These are phyloP conservation scores for Lichtheimia ramosa DNA, from an alignment of 371 early-diverging fungal genomes.

Conservation along the genomic window DNA sequence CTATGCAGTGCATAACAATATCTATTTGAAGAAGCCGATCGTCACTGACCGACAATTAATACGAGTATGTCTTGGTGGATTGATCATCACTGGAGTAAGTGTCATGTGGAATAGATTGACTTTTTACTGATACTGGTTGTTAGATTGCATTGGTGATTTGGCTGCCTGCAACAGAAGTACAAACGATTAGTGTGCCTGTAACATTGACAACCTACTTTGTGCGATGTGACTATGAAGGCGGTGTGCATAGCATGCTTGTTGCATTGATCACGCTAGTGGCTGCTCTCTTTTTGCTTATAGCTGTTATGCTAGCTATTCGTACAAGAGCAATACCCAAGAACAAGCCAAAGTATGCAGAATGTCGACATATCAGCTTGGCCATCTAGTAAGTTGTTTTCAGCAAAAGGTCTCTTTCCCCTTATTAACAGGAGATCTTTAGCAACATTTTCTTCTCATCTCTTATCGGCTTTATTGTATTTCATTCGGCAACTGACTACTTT, in stretches of 20 bases:
- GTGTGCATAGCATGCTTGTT: slow-evolving; percentile 28
- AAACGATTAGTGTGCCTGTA: slow-evolving; percentile 31
- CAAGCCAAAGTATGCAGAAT: slow-evolving; percentile 53
- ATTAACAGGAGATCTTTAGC: slow-evolving; percentile 15
- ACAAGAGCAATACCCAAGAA: slow-evolving; percentile 43
- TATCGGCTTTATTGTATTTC: slow-evolving; percentile 50
- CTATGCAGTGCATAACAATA: slow-evolving; percentile 57
- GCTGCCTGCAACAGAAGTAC: slow-evolving; percentile 28
- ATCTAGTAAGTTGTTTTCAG: slow-evolving; percentile 50
- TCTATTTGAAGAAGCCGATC: slow-evolving; percentile 53
- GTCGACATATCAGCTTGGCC: slow-evolving; percentile 53
- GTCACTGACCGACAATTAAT: slow-evolving; percentile 37
- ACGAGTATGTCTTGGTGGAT: background rate
- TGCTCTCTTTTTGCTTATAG: slow-evolving; percentile 34
- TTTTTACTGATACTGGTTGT: background rate
- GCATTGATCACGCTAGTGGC: slow-evolving; percentile 32
- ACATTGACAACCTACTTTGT: slow-evolving; percentile 38
- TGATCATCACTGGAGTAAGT: slow-evolving; percentile 32
- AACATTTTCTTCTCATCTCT: slow-evolving; percentile 56
- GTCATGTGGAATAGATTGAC: slow-evolving; percentile 39
- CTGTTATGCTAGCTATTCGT: slow-evolving; percentile 50
- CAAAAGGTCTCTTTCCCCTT: background rate
- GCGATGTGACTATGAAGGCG: slow-evolving; percentile 39
- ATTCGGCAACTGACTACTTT: slow-evolving; percentile 49
- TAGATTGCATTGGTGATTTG: slow-evolving; percentile 43